Evolutionary conservation across 2,329 filamentous ascomycete genomes (phyloP).

Genomic region (Ceratocystiopsis sp.): DNA sequence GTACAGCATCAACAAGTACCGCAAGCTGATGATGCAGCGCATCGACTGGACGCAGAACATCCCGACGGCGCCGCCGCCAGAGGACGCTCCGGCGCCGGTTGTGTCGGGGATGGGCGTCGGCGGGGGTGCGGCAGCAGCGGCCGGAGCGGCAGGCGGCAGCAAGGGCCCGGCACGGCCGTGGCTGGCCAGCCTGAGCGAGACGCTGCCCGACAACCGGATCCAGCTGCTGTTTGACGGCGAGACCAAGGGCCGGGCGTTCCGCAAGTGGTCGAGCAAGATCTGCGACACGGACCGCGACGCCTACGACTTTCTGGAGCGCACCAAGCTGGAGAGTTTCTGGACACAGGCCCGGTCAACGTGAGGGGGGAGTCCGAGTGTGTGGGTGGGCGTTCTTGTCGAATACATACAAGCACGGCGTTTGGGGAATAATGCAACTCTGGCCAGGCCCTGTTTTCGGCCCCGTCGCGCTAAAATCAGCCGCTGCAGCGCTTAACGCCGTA

Average conservation of each 20-base stretch:
- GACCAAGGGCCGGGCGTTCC: conserved; percentile 61
- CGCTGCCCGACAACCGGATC: conserved; percentile 69
- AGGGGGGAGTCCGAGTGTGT: too few species aligned
- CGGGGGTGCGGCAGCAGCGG: neutral
- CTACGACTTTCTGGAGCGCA: conserved; percentile 57
- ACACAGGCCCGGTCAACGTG: conserved; percentile 50
- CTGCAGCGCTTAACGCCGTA: too few species aligned
- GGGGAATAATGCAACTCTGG: too few species aligned
- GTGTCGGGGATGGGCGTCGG: neutral
- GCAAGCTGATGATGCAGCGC: conserved; percentile 82
- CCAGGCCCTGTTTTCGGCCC: too few species aligned
- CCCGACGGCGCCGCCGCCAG: conserved; percentile 28
- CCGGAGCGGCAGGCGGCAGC: conserved; percentile 31
- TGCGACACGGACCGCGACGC: conserved; percentile 87
- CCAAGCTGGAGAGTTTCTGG: conserved; percentile 95
- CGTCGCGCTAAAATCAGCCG: too few species aligned
- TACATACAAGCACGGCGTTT: neutral
- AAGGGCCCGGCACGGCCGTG: conserved; percentile 50
- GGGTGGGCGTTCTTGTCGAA: too few species aligned
- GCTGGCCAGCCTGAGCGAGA: conserved; percentile 67
- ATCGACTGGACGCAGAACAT: conserved; percentile 91
- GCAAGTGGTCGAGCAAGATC: conserved; percentile 77
- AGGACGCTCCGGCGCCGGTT: neutral
- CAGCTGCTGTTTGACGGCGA: conserved; percentile 82
- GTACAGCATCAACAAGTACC: conserved; percentile 69